Conservation (phyloP, 768 basidiomycete genomes). For the Fomitopsis pulvina region DNA sequence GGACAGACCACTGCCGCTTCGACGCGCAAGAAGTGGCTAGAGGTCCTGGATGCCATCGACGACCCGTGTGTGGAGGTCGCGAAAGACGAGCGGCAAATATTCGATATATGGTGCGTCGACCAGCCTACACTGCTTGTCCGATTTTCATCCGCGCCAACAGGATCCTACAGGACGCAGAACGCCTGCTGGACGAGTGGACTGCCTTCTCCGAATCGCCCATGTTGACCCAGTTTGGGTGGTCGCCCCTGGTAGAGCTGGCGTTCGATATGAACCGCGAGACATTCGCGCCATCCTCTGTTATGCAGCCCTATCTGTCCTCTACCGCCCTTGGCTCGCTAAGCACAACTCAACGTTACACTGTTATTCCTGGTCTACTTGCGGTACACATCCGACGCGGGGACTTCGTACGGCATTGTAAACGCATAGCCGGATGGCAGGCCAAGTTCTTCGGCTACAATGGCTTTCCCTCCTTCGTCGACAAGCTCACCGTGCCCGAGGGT, state of each 20-base stretch:
- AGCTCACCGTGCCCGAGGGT: slow-evolving; percentile 24
- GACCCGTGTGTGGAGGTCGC: slow-evolving; percentile 44
- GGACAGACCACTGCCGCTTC: slow-evolving; percentile 20
- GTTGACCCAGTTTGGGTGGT: slow-evolving; percentile 49
- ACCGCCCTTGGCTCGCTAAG: neutral
- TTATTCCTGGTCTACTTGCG: slow-evolving; percentile 34
- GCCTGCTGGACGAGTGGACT: slow-evolving; percentile 42
- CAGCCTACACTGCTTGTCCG: slow-evolving; percentile 17
- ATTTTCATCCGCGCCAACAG: slow-evolving; percentile 25
- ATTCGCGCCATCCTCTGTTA: slow-evolving; percentile 23
- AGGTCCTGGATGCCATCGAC: slow-evolving; percentile 26
- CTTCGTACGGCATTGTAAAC: slow-evolving; percentile 35
- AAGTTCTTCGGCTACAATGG: slow-evolving; percentile 38
- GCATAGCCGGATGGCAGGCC: slow-evolving; percentile 27
- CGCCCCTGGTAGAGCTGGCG: slow-evolving; percentile 46
- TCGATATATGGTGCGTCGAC: slow-evolving; percentile 45
- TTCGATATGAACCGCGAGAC: slow-evolving; percentile 40
- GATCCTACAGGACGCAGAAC: slow-evolving; percentile 35
- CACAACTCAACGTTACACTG: slow-evolving; percentile 4
- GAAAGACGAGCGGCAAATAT: slow-evolving; percentile 32
- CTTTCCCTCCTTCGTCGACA: slow-evolving; percentile 35
- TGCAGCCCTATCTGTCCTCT: slow-evolving; percentile 6
- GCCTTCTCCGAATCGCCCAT: slow-evolving; percentile 40
- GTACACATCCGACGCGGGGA: slow-evolving; percentile 48
- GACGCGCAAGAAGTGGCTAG: slow-evolving; percentile 33